Percentiles rank a stretch among this genome's conserved stretches.
Evolutionary conservation across 495 filamentous ascomycete genomes (phyloP).

Genomic region (Hyaloscypha finlandica): DNA sequence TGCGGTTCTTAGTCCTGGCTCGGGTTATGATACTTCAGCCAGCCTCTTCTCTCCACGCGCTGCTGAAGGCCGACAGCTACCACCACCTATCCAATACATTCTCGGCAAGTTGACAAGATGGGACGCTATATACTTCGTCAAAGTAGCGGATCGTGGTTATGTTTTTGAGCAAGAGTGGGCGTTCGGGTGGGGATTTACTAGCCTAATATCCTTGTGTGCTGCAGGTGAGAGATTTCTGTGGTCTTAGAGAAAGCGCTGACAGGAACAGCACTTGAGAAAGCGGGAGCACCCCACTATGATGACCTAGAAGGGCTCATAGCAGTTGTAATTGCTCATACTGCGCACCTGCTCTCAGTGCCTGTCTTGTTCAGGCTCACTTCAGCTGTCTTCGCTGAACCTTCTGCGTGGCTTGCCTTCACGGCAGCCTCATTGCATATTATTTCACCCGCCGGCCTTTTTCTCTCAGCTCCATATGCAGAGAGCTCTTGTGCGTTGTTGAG

Average conservation of each 20-base stretch:
- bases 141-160: conserved; percentile 69
- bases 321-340: conserved; percentile 59
- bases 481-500: conserved; percentile 76
- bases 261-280: conserved; percentile 12
- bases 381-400: conserved; percentile 34
- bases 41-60: conserved; percentile 49
- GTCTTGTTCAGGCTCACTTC: conserved; percentile 54
- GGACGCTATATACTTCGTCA: conserved; percentile 89
- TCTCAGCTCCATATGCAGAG: conserved; percentile 86
- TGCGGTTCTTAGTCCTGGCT: conserved; percentile 63
- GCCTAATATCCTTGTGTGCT: conserved; percentile 18
- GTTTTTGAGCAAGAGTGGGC: conserved; percentile 96
- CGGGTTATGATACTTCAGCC: conserved; percentile 89
- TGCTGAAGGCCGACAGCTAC: conserved; percentile 59
- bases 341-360: conserved; percentile 68
- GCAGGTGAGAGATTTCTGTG: conserved; percentile 17
- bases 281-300: conserved; percentile 18
- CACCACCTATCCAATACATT: conserved; percentile 49
- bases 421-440: conserved; percentile 76
- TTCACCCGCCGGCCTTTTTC: conserved; percentile 84
- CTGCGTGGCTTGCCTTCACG: conserved; percentile 57
- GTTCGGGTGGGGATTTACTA: conserved; percentile 58
- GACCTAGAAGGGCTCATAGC: conserved; percentile 43
- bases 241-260: conserved; percentile 8
- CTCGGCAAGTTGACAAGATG: conserved; percentile 70